Conservation (phyloP, 169 alveolate species). For the Perkinsus marinus region DNA sequence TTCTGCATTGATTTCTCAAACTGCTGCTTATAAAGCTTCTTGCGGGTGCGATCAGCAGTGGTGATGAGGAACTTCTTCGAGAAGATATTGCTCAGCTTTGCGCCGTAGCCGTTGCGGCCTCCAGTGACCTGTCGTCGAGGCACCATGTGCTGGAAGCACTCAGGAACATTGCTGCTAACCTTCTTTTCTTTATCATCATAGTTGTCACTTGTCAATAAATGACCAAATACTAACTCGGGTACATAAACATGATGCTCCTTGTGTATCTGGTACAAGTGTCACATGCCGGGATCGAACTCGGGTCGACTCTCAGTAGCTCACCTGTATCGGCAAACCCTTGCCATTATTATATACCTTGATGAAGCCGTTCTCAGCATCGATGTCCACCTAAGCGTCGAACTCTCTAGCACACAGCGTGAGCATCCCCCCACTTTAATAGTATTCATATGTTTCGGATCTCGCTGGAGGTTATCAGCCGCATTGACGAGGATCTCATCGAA, state of each 20-base stretch:
- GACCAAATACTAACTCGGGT: slow-evolving; percentile 96
- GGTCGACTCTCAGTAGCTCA: neutral
- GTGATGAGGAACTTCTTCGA: slow-evolving; percentile 69
- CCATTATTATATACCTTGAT: slow-evolving; percentile 77
- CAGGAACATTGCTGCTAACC: neutral
- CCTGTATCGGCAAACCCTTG: slow-evolving; percentile 64
- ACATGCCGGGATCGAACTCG: slow-evolving; percentile 40
- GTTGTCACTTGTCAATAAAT: slow-evolving; percentile 87
- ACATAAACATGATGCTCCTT: slow-evolving; percentile 89
- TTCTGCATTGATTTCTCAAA: slow-evolving; percentile 48
- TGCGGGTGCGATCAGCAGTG: neutral
- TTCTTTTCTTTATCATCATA: slow-evolving; percentile 90
- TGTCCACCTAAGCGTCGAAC: slow-evolving; percentile 40
- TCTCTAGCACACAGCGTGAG: slow-evolving; percentile 5
- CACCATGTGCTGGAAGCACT: neutral
- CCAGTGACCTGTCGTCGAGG: slow-evolving; percentile 79
- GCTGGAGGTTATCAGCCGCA: slow-evolving; percentile 87
- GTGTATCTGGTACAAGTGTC: slow-evolving; percentile 54
- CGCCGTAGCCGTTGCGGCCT: slow-evolving; percentile 99
- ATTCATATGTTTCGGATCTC: slow-evolving; percentile 46
- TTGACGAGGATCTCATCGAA: slow-evolving; percentile 95
- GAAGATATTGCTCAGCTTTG: slow-evolving; percentile 95
- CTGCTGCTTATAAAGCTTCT: slow-evolving; percentile 30
- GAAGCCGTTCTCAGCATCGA: slow-evolving; percentile 34
- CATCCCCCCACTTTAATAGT: slow-evolving; percentile 57